A percentile compares a stretch with the other conserved stretches of the same genome.
Conservation (phyloP, 768 basidiomycete genomes). For the Hericium erinaceus region DNA sequence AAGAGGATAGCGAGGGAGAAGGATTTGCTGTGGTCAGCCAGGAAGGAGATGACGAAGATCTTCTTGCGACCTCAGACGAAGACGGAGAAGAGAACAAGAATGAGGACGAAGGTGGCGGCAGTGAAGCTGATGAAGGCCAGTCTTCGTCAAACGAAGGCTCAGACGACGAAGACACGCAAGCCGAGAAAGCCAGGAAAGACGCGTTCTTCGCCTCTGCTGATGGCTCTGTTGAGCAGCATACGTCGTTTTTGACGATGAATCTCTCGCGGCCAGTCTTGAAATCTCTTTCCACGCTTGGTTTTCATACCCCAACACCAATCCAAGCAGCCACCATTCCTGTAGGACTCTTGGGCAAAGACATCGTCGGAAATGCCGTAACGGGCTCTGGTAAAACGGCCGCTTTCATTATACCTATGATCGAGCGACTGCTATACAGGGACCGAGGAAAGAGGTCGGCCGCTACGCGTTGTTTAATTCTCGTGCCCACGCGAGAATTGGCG, state of each 20-base stretch:
- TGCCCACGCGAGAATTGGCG: constrained; percentile 91
- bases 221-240: constrained; percentile 40
- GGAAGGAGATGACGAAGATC: constrained; percentile 20
- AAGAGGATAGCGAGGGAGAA: constrained; percentile 29
- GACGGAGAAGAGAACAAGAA: constrained; percentile 28
- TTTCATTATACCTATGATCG: constrained; percentile 89
- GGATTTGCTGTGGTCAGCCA: constrained; percentile 21
- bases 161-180: constrained; percentile 44
- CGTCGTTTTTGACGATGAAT: constrained; percentile 89
- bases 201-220: constrained; percentile 73
- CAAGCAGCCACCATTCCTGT: constrained; percentile 92
- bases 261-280: constrained; percentile 91
- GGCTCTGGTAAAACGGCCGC: constrained; percentile 99
- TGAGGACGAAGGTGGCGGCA: not conserved
- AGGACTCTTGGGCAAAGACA: constrained; percentile 88
- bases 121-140: constrained; percentile 15
- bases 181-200: constrained; percentile 62
- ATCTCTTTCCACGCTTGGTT: constrained; percentile 74
- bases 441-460: constrained; percentile 80
- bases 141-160: constrained; percentile 53
- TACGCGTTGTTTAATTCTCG: constrained; percentile 84
- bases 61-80: constrained; percentile 6
- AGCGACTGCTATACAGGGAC: constrained; percentile 87
- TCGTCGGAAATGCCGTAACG: constrained; percentile 93
- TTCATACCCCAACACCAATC: constrained; percentile 86